Conservation (phyloP, 1,284 basidiomycete genomes). For the Cystobasidium slooffiae region DNA sequence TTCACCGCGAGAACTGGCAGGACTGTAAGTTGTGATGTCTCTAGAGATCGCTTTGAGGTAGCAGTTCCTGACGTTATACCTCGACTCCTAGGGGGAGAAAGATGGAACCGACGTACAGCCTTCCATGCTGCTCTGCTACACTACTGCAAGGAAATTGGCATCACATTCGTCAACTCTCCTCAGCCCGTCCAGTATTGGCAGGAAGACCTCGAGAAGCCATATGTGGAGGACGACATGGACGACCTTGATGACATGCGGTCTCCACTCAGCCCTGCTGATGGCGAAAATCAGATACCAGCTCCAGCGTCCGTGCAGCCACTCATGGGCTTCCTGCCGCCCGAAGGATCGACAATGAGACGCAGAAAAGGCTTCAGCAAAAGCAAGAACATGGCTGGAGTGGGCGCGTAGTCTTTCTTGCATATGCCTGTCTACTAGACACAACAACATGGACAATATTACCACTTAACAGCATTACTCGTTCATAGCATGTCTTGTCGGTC, state of each 20-base stretch:
- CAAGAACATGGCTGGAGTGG: conserved; percentile 25
- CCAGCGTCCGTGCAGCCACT: conserved; percentile 31
- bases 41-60: background rate
- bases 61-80: background rate
- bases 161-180: conserved; percentile 31
- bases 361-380: conserved; percentile 36
- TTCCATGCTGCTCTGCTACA: conserved; percentile 40
- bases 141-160: conserved; percentile 37
- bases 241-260: conserved; percentile 40
- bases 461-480: conserved; percentile 17
- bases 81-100: conserved; percentile 14
- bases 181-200: conserved; percentile 41
- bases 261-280: conserved; percentile 37
- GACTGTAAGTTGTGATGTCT: conserved; percentile 18
- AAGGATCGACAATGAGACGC: conserved; percentile 39
- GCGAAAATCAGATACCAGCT: conserved; percentile 20
- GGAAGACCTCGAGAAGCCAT: conserved; percentile 28
- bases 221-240: conserved; percentile 20
- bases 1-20: conserved; percentile 48
- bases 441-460: conserved; percentile 8
- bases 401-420: background rate
- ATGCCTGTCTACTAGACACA: background rate
- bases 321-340: conserved; percentile 42
- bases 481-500: background rate
- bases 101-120: conserved; percentile 40